Evolutionary conservation across 1,284 basidiomycete genomes (phyloP), one percentile per base, ranked within the genome.

Genomic region (Sporisorium exsertum): DNA sequence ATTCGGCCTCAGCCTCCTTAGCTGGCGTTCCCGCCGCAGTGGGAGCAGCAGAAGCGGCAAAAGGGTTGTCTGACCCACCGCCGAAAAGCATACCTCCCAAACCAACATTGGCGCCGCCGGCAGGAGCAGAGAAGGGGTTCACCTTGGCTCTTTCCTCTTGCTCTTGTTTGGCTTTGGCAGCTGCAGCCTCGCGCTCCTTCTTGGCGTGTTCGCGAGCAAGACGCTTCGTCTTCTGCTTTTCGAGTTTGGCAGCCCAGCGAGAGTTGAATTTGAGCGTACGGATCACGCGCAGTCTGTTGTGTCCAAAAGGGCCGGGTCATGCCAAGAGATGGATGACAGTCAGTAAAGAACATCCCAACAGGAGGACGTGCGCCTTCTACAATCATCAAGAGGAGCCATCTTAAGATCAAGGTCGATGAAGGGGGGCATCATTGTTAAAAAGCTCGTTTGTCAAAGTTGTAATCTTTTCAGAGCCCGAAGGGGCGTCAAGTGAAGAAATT

Each of bases 401-500:
- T 55, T 32, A 57, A 22, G 18, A 43, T 43, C n/a, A 9, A 43
- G 40, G 40, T 43, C 33, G 26, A 20, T 24, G 26, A 15, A n/a
- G 60, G 60, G n/a, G 58, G 78, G 80, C 81, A 82, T 82, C 81
- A 82, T 81, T 77, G 78, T 81, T 82, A 81, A 81, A 82, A 82
- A 82, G 81, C 79, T 82, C 81, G 79, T 24, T 83, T 80, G 83
- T 85, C 82, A 85, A 85, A 84, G 78, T 72, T 72, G 60, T 26
- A 62, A 70, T 72, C 49, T 67, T 85, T 85, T 83, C 83, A 81
- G 73, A 61, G 57, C 64, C 59, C 68, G 60, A 60, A 66, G 65
- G 62, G 65, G 58, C 64, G 53, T 85, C 83, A 85, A 85, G 82
- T 85, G 83, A 85, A 85, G 83, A 85, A 84, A 85, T 84, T 81